Evolutionary conservation across 257 asterid genomes (phyloP), one percentile per base, ranked within the genome.

Genomic region (Gynochthodes officinalis): DNA sequence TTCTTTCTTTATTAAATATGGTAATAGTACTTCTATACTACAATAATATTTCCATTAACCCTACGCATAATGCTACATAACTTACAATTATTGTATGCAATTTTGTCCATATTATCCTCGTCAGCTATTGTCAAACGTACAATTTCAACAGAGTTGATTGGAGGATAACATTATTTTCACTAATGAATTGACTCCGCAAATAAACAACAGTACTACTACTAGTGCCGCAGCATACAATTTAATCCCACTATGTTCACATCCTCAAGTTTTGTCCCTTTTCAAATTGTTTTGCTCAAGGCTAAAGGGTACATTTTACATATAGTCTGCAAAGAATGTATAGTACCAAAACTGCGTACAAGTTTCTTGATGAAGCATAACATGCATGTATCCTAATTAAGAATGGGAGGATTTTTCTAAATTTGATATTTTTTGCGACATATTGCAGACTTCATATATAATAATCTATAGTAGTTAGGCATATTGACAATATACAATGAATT

Each of bases 81-180:
- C 57, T 44, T 52, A 69, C 83, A 82, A 72, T 82, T 67, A 78
- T 82, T 78, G 86, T 35, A 49, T 33, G 19, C 21, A 23, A 60
- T 57, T 72, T 78, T 72, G 69, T 78, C 80, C 13, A 78, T 69
- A 75, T 75, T 72, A 62, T 72, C 73, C 73, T 71, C 80, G 33
- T 21, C 18, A 59, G 53, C 53, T 52, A 5, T 19, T 49, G 54
- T 69, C 68, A 48, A 52, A 52, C 53, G 40, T 60, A 72, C 40
- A 39, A 30, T 75, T 46, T 28, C 59, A 61, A 54, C 28, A n/a
- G 43, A 53, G 3, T 19, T 4, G 43, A 5, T 50, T 50, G 21
- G 40, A 12, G 28, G 14, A 28, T 27, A n/a, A n/a, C 35, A 55
- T 32, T 63, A 53, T 7, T 23, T 21, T 5, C 57, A 46, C 9